These are phyloP conservation scores for Penicillium verrucosum DNA, from an alignment of 2,329 filamentous ascomycete species.

Conservation along the genomic window DNA sequence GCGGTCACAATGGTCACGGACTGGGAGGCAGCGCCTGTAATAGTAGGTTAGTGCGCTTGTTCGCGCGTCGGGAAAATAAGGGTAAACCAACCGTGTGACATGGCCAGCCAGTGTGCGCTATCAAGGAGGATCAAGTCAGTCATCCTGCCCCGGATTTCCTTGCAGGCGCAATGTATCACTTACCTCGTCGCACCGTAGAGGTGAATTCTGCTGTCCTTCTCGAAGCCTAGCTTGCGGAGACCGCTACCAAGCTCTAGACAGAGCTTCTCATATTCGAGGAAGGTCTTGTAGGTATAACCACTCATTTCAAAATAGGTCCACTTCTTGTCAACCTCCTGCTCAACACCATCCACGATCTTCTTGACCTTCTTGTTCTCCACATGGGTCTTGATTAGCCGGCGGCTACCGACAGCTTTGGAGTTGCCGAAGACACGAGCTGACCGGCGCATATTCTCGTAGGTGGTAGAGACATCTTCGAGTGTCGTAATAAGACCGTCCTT, in stretches of 20 bases:
- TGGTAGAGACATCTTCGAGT: conserved; percentile 67
- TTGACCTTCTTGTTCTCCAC: conserved; percentile 84
- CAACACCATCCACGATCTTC: conserved; percentile 79
- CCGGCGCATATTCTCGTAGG: conserved; percentile 73
- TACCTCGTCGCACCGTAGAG: conserved; percentile 81
- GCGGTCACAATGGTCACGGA: conserved; percentile 90
- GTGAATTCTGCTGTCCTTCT: conserved; percentile 66
- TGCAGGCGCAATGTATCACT: conserved; percentile 22
- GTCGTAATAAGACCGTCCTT: conserved; percentile 69
- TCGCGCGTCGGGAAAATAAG: neutral
- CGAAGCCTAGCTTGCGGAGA: conserved; percentile 70
- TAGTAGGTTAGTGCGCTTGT: neutral
- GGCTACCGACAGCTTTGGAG: conserved; percentile 65
- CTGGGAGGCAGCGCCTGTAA: conserved; percentile 66
- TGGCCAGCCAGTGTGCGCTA: conserved; percentile 77
- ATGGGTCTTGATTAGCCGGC: conserved; percentile 73
- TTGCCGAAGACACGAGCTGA: conserved; percentile 63
- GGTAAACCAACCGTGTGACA: conserved; percentile 62
- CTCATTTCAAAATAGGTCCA: conserved; percentile 89
- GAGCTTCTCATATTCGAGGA: conserved; percentile 72
- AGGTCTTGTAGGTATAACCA: conserved; percentile 71
- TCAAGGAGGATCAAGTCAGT: conserved; percentile 13
- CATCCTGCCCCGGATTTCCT: neutral
- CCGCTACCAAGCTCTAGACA: conserved; percentile 68
- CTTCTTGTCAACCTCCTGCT: conserved; percentile 79